These are phyloP conservation scores for Talaromyces stipitatus DNA, from an alignment of 495 filamentous ascomycete species.

Conservation along the genomic window DNA sequence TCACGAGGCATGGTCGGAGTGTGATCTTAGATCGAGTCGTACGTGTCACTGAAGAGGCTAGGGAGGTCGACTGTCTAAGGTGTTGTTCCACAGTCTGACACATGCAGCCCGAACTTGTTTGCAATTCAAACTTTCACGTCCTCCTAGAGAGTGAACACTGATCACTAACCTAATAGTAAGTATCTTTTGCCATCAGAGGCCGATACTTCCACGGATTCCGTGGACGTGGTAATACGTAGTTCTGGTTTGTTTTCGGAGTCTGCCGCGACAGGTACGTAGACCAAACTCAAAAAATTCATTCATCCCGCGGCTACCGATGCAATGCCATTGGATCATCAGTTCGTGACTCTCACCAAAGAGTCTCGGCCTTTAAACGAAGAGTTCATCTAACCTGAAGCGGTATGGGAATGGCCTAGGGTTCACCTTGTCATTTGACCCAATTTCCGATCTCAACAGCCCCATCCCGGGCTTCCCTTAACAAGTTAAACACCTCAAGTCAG, in stretches of 20 bases:
- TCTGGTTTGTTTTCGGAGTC: not conserved
- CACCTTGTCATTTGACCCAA: not conserved
- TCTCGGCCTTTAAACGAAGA: not conserved
- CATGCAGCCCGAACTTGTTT: not conserved
- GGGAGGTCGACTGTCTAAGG: not conserved
- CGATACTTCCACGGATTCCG: not conserved
- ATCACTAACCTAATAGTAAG: too few species aligned
- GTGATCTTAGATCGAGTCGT: not conserved
- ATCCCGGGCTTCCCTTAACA: too few species aligned
- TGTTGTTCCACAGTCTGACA: not conserved
- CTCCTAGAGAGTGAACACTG: not conserved
- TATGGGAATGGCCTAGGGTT: not conserved
- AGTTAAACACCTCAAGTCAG: too few species aligned
- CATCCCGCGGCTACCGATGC: not conserved
- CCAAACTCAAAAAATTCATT: not conserved
- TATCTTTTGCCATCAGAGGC: too few species aligned
- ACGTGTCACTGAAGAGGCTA: not conserved
- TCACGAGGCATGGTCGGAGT: not conserved
- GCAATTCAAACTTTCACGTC: not conserved
- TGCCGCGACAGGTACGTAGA: not conserved
- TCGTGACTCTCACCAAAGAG: not conserved
- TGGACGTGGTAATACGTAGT: not conserved
- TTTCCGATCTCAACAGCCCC: not conserved
- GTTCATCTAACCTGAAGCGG: not conserved
- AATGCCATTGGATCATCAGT: not conserved